Evolutionary conservation across 768 basidiomycete genomes (phyloP), one percentile per base, ranked within the genome.

Genomic region (Nidula microcarpa): DNA sequence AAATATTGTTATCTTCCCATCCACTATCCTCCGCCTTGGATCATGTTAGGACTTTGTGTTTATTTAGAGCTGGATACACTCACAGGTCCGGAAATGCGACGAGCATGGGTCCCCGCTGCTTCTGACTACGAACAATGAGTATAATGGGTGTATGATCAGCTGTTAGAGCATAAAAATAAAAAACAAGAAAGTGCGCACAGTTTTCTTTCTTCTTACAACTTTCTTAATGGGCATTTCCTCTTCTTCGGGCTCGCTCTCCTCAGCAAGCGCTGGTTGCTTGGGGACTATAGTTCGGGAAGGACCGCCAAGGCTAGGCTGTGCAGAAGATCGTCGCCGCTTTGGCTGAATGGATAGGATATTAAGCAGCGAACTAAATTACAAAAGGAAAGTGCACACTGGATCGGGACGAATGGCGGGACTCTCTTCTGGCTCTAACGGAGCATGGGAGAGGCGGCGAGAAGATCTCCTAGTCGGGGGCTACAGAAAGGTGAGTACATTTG

Each of bases 1-100:
- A 94, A 32, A 91, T 82, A 57, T 94, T 93, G 62, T 91, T 91
- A 58, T 92, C 91, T 62, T 93, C 91, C 90, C 91, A 93, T 34
- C 89, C 89, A 60, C 89, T 91, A 50, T 90, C 89, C 37, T 89
- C 86, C 30, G 65, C 71, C 64, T 67, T 53, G 2, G 43, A 43
- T 17, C n/a, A n/a, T n/a, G n/a, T n/a, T n/a, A n/a, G n/a, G n/a
- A n/a, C n/a, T n/a, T n/a, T n/a, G n/a, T n/a, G n/a, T n/a, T n/a
- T n/a, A n/a, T n/a, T n/a, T n/a, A n/a, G n/a, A n/a, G n/a, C 6
- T 41, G 13, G 55, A 17, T 49, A 35, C 14, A 64, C 68, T 43
- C 47, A 75, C 75, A 48, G 72, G 56, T 54, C 77, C 76, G 18
- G 86, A 85, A 10, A 77, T 72, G 36, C 84, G 79, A 33, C 87